Evolutionary conservation across 1,284 basidiomycete genomes (phyloP).

Genomic region (Singerocomus inundabilis): DNA sequence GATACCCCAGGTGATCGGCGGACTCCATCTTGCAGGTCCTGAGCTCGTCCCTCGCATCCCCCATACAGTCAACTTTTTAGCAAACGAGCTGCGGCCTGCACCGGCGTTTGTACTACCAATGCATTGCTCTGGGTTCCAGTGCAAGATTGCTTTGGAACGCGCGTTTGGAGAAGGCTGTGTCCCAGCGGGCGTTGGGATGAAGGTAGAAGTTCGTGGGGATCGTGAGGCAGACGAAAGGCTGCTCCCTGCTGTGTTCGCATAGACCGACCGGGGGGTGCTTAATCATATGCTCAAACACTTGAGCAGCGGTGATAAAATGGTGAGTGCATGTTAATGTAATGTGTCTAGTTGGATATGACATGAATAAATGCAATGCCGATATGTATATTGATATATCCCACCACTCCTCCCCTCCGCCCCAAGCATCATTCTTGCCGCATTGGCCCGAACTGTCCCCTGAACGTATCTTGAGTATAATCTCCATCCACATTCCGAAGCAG

Average conservation of each 20-base stretch:
- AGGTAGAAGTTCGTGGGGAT: constrained; percentile 51
- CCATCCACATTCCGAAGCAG: constrained; percentile 48
- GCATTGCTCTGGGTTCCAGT: constrained; percentile 78
- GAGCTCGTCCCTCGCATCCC: constrained; percentile 61
- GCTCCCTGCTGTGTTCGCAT: constrained; percentile 26
- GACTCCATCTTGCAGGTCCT: constrained; percentile 72
- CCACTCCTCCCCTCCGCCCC: too few species aligned
- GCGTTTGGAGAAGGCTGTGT: constrained; percentile 74
- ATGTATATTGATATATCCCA: not conserved
- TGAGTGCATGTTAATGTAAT: constrained; percentile 2
- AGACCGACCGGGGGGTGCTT: not conserved
- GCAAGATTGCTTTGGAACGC: constrained; percentile 64
- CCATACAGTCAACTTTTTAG: constrained; percentile 71
- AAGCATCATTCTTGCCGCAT: constrained; percentile 1
- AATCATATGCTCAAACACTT: not conserved
- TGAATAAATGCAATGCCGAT: constrained; percentile 1
- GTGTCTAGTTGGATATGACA: constrained; percentile 2
- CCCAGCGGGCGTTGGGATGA: constrained; percentile 71
- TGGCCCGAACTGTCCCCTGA: constrained; percentile 3
- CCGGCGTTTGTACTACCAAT: constrained; percentile 76
- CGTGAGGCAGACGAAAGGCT: constrained; percentile 39
- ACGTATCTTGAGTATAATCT: constrained; percentile 16
- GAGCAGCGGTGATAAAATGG: not conserved
- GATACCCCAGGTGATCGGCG: constrained; percentile 62
- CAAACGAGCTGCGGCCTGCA: constrained; percentile 53